Percentiles rank a stretch among this genome's conserved stretches.
phyloP scores from a whole-genome alignment of 257 asterid species.

The Plectranthus barbatus region DNA sequence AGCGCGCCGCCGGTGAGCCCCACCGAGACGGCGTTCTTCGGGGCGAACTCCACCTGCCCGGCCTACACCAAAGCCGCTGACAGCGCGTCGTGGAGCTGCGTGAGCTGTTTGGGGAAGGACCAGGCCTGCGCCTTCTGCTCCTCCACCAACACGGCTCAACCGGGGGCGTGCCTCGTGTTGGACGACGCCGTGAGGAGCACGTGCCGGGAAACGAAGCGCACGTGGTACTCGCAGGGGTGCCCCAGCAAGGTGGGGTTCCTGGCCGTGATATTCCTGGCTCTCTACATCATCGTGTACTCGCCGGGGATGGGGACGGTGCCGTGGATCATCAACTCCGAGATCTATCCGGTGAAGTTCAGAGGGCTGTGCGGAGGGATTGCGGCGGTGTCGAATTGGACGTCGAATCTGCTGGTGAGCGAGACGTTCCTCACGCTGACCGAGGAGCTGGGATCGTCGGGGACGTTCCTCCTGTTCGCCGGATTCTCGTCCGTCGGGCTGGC shows the following conservation, averaged over 20 bases:
- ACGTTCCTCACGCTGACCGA: slow-evolving; percentile 46
- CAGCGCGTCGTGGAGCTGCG: slow-evolving; percentile 40
- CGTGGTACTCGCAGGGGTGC: slow-evolving; percentile 51
- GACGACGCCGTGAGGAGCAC: slow-evolving; percentile 17
- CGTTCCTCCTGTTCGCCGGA: slow-evolving; percentile 52
- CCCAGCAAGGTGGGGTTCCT: slow-evolving; percentile 48
- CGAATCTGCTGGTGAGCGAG: slow-evolving; percentile 50
- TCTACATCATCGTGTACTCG: slow-evolving; percentile 46
- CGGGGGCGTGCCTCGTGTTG: slow-evolving; percentile 41
- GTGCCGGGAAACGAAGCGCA: slow-evolving; percentile 28
- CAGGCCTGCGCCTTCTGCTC: slow-evolving; percentile 38
- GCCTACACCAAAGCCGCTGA: slow-evolving; percentile 24
- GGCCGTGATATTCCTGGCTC: slow-evolving; percentile 39
- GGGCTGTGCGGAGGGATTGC: slow-evolving; percentile 66
- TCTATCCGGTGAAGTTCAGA: slow-evolving; percentile 51
- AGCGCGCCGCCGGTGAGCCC: slow-evolving; percentile 31
- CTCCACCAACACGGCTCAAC: slow-evolving; percentile 4
- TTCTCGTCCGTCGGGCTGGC: slow-evolving; percentile 36
- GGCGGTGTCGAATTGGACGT: slow-evolving; percentile 53
- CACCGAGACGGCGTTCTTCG: slow-evolving; percentile 24
- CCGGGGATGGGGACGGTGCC: slow-evolving; percentile 74
- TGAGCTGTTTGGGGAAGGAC: slow-evolving; percentile 26
- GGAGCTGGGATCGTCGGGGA: slow-evolving; percentile 41
- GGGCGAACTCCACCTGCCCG: slow-evolving; percentile 40
- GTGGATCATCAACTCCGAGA: slow-evolving; percentile 66